phyloP scores from a whole-genome alignment of 225 moss, liverwort and hornwort species.

The Sphagnum tenellum region DNA sequence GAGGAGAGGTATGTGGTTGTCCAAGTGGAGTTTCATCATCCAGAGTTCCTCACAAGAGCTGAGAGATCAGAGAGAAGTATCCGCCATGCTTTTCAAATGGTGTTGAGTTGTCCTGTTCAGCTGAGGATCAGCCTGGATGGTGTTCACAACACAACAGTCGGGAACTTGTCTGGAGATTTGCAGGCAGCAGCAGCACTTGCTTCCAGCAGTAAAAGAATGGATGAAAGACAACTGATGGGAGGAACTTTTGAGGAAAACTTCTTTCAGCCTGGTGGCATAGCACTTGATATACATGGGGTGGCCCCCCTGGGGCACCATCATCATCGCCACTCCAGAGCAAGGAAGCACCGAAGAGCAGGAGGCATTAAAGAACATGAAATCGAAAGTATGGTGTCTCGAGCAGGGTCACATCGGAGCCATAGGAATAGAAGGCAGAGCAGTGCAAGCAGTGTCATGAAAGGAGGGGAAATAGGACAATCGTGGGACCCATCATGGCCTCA shows the following conservation, averaged over 20 bases:
- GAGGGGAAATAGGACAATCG: too few species aligned
- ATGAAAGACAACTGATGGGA: too few species aligned
- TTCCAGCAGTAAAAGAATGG: too few species aligned
- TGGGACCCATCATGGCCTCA: too few species aligned
- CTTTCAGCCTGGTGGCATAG: neutral
- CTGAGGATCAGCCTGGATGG: conserved; percentile 55
- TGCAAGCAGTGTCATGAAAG: too few species aligned
- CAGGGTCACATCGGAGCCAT: conserved; percentile 15
- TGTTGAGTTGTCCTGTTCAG: conserved; percentile 73
- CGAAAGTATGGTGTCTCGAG: conserved; percentile 13
- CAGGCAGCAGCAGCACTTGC: too few species aligned
- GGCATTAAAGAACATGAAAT: conserved; percentile 11
- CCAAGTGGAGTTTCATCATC: conserved; percentile 66
- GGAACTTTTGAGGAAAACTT: too few species aligned
- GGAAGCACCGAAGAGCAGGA: conserved; percentile 15
- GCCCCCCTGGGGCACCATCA: conserved; percentile 8
- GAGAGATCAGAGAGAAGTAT: conserved; percentile 81
- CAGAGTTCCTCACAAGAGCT: conserved; percentile 72
- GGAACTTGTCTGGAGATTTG: neutral
- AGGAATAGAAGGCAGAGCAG: conserved; percentile 8
- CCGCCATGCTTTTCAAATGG: conserved; percentile 76
- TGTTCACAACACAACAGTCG: conserved; percentile 1
- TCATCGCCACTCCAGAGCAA: neutral
- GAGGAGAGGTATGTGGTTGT: conserved; percentile 61
- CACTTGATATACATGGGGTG: conserved; percentile 5